These are phyloP conservation scores for Pochonia chlamydosporia DNA, from an alignment of 2,329 filamentous ascomycete genomes.

Conservation along the genomic window DNA sequence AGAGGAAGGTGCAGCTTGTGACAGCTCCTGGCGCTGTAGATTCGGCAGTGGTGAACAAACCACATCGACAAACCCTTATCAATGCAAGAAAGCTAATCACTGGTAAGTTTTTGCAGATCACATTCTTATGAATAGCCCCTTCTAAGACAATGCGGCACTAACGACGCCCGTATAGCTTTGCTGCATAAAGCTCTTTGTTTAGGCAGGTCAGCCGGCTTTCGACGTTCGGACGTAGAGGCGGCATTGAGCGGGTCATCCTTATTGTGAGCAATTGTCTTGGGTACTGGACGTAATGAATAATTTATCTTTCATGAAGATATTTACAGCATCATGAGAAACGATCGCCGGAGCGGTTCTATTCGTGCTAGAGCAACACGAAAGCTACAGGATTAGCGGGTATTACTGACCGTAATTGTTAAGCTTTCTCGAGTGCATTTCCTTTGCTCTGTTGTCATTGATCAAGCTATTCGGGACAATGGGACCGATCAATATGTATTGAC, in stretches of 20 bases:
- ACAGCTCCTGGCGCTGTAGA: not conserved
- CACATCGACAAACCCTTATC: not conserved
- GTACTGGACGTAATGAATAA: not conserved
- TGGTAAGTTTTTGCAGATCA: not conserved
- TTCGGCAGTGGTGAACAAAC: not conserved
- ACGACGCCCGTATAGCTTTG: conserved; percentile 7
- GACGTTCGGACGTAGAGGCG: conserved; percentile 10
- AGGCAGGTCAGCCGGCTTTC: conserved; percentile 11
- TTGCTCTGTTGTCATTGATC: too few relatives aligned
- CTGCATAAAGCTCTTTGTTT: conserved; percentile 9
- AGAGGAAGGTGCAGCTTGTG: conserved; percentile 6
- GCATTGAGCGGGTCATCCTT: not conserved
- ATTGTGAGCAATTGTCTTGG: not conserved
- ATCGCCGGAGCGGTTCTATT: too few relatives aligned
- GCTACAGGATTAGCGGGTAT: too few relatives aligned
- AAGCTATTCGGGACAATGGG: too few relatives aligned
- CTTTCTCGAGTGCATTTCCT: too few relatives aligned
- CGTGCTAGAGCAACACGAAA: too few relatives aligned
- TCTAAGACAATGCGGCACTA: not conserved
- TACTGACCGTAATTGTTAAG: too few relatives aligned
- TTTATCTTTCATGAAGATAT: too few relatives aligned
- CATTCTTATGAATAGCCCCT: too few relatives aligned
- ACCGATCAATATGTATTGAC: too few relatives aligned
- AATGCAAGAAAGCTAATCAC: not conserved
- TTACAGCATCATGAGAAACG: too few relatives aligned